These are phyloP conservation scores for Ogataea salicorniae DNA, from an alignment of 805 yeast genomes.

Conservation along the genomic window DNA sequence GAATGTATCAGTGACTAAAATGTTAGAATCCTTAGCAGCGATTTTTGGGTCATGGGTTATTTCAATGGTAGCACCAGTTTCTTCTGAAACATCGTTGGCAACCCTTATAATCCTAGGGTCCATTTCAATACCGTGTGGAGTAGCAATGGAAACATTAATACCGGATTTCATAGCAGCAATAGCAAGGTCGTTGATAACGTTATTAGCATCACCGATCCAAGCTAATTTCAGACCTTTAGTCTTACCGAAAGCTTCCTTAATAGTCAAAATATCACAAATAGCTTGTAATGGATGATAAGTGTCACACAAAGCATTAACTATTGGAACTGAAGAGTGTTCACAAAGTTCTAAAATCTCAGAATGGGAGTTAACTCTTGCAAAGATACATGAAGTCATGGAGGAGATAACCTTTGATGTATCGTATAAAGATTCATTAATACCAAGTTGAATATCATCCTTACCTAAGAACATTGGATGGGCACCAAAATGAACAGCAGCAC, in stretches of 20 bases:
- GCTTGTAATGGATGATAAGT: conserved; percentile 94
- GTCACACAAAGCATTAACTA: conserved; percentile 91
- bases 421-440: conserved; percentile 86
- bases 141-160: conserved; percentile 76
- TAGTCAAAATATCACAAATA: conserved; percentile 82
- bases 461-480: conserved; percentile 97
- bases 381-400: conserved; percentile 94
- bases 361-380: conserved; percentile 92
- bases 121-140: conserved; percentile 71
- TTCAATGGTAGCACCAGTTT: conserved; percentile 49
- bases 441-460: conserved; percentile 92
- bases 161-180: conserved; percentile 84
- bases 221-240: conserved; percentile 66
- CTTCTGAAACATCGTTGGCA: conserved; percentile 49
- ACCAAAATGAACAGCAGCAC: conserved; percentile 89
- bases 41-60: conserved; percentile 66
- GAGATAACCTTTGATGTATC: conserved; percentile 88
- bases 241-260: conserved; percentile 66
- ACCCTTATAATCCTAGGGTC: conserved; percentile 46
- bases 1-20: conserved; percentile 94
- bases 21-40: conserved; percentile 71
- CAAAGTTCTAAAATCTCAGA: conserved; percentile 75
- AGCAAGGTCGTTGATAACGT: conserved; percentile 89
- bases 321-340: conserved; percentile 79
- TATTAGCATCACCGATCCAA: conserved; percentile 97